phyloP scores from a whole-genome alignment of 768 basidiomycete genomes.

The Leccinum sublutescens region DNA sequence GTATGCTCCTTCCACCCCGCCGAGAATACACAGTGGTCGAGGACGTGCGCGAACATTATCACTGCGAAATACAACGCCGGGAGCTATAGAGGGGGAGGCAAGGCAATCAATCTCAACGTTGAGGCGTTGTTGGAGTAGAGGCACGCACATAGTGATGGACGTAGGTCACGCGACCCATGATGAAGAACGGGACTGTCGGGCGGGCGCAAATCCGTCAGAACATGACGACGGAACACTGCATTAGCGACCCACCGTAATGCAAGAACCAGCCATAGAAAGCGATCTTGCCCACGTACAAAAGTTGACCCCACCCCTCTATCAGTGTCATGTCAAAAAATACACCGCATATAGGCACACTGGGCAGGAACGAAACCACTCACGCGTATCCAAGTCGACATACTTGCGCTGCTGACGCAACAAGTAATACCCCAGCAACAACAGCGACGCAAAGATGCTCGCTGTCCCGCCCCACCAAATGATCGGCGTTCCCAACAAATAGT shows the following conservation, averaged over 20 bases:
- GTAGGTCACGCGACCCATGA: conserved; percentile 98
- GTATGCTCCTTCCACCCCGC: conserved; percentile 61
- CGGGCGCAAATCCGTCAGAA: background rate
- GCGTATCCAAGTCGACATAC: conserved; percentile 86
- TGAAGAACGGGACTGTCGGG: conserved; percentile 82
- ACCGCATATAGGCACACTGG: background rate
- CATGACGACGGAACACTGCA: background rate
- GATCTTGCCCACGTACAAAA: conserved; percentile 88
- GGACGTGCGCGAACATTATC: conserved; percentile 83
- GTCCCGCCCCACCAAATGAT: conserved; percentile 88
- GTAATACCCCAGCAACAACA: conserved; percentile 62
- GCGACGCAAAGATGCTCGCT: conserved; percentile 56
- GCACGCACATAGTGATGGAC: conserved; percentile 89
- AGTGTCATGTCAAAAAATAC: conserved; percentile 1
- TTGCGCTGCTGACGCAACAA: conserved; percentile 82
- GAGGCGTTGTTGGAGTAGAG: background rate
- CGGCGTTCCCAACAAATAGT: conserved; percentile 92
- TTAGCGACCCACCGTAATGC: conserved; percentile 69
- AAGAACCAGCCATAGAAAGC: conserved; percentile 90
- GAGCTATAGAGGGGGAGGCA: conserved; percentile 46
- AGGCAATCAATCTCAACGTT: background rate
- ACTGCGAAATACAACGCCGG: conserved; percentile 98
- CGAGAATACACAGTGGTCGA: conserved; percentile 92
- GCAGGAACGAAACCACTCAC: conserved; percentile 43
- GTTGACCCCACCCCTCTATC: conserved; percentile 90